Percentiles rank a stretch among this genome's conserved stretches.
Conservation (phyloP, 768 basidiomycete species). For the Naganishia randhawae region DNA sequence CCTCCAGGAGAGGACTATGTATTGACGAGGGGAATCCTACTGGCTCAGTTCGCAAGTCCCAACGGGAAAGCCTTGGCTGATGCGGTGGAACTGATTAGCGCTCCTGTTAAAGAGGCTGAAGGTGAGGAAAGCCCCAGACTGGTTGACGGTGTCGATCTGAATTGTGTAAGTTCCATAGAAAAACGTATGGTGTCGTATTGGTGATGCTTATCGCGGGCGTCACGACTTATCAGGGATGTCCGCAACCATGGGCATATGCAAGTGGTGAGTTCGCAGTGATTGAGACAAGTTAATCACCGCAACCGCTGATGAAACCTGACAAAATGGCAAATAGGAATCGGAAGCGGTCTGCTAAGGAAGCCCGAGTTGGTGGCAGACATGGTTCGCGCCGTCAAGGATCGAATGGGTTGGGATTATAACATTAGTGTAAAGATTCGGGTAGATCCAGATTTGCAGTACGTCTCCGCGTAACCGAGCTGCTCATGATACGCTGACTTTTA, state of each 20-base stretch:
- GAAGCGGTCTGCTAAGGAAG: conserved; percentile 54
- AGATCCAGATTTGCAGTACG: conserved; percentile 50
- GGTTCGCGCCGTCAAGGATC: conserved; percentile 52
- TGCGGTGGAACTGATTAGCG: conserved; percentile 52
- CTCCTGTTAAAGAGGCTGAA: conserved; percentile 30
- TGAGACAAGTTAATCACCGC: conserved; percentile 31
- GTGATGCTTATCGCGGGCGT: background rate
- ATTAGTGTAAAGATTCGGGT: conserved; percentile 56
- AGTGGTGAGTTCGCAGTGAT: conserved; percentile 24
- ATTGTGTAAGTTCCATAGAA: conserved; percentile 48
- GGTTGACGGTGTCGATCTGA: conserved; percentile 56
- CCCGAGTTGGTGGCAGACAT: conserved; percentile 55
- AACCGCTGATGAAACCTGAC: background rate
- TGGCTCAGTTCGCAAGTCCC: conserved; percentile 56
- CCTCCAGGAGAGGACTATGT: conserved; percentile 36
- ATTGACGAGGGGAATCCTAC: conserved; percentile 51
- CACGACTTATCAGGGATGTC: conserved; percentile 48
- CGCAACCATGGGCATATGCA: conserved; percentile 54
- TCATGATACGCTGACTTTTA: background rate
- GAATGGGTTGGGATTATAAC: conserved; percentile 53
- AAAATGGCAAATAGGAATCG: conserved; percentile 48
- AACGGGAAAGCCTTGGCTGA: conserved; percentile 53
- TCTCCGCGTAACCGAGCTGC: conserved; percentile 34
- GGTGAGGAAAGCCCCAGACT: conserved; percentile 32
- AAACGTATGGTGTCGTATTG: background rate